Conservation (phyloP, 108 stramenopile species). For the Nannochloropsis gaditana region DNA sequence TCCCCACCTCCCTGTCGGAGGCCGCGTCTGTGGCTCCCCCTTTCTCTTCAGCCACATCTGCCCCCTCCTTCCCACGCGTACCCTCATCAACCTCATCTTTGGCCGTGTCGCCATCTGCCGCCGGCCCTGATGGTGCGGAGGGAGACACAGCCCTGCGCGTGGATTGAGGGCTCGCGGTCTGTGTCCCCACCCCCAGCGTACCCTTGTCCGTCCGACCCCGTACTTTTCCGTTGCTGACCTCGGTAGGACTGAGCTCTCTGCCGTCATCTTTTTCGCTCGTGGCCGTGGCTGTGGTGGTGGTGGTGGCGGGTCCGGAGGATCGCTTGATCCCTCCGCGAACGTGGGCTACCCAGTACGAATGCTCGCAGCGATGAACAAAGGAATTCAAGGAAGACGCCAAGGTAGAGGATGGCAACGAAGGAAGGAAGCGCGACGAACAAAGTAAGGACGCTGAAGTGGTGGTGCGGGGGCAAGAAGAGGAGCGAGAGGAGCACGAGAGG, state of each 20-base stretch:
- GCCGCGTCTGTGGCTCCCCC: no score
- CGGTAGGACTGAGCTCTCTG: background rate
- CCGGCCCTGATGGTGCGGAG: no score
- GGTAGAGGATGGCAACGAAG: background rate
- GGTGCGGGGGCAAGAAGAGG: background rate
- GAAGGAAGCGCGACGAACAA: background rate
- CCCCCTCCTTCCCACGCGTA: no score
- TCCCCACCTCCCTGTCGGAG: no score
- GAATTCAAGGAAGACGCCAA: background rate
- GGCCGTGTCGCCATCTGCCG: no score
- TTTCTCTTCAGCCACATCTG: no score
- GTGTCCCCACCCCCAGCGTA: no score
- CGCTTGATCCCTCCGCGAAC: background rate
- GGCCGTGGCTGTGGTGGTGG: background rate
- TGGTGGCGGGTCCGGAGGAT: background rate
- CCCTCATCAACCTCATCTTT: no score
- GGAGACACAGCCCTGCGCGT: no score
- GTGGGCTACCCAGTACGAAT: background rate
- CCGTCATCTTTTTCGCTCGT: background rate
- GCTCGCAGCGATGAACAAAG: background rate
- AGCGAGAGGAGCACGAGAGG: background rate
- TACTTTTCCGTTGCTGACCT: no score
- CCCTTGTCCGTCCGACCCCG: no score
- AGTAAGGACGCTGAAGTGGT: background rate
- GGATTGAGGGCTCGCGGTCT: no score